These are phyloP conservation scores for Penicillium sp. DNA, from an alignment of 2,329 filamentous ascomycete genomes.

Conservation along the genomic window DNA sequence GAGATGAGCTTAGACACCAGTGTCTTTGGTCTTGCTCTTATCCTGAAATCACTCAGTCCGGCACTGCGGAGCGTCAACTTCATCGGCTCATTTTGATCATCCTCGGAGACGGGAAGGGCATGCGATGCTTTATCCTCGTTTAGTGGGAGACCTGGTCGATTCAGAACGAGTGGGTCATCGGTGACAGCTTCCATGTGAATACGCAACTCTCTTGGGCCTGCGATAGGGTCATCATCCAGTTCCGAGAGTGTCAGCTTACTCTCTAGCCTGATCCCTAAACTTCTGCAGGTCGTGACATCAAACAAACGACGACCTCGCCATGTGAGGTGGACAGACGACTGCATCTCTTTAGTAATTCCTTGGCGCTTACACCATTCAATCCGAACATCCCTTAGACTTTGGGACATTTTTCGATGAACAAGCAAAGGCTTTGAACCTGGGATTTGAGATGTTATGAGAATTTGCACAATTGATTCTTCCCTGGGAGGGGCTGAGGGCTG, in stretches of 20 bases:
- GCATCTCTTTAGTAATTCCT: conserved; percentile 48
- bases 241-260: conserved; percentile 36
- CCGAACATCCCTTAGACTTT: conserved; percentile 65
- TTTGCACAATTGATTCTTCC: conserved; percentile 55
- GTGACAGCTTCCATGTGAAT: conserved; percentile 80
- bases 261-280: conserved; percentile 60
- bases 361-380: conserved; percentile 68
- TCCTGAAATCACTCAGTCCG: conserved; percentile 50
- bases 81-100: conserved; percentile 34
- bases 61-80: conserved; percentile 54
- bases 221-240: conserved; percentile 48
- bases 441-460: conserved; percentile 69
- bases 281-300: conserved; percentile 69
- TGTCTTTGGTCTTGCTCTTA: conserved; percentile 50
- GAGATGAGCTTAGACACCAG: conserved; percentile 61
- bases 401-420: conserved; percentile 65
- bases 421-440: conserved; percentile 59
- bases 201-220: conserved; percentile 52
- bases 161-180: conserved; percentile 54
- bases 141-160: conserved; percentile 10
- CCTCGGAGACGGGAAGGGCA: conserved; percentile 3
- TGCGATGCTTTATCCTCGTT: background rate
- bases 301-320: conserved; percentile 74
- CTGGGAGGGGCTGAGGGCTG: conserved; percentile 4
- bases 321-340: conserved; percentile 67